Evolutionary conservation across 2,329 filamentous ascomycete genomes (phyloP).

Genomic region (Aureobasidium sp.): DNA sequence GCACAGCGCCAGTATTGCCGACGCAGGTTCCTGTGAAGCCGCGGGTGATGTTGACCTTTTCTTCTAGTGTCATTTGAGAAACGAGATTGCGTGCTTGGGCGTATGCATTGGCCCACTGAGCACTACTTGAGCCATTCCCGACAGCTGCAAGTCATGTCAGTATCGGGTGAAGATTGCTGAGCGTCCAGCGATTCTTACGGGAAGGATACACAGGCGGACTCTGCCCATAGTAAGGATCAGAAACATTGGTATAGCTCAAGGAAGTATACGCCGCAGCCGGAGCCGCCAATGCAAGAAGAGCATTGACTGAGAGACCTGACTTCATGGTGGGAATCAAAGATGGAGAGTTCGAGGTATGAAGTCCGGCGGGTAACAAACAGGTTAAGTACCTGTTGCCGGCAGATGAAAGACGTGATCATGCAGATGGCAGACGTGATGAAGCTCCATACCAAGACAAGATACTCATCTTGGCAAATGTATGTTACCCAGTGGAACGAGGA

Average conservation of each 20-base stretch:
- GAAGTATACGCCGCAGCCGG: slow-evolving; percentile 3
- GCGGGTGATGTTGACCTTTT: slow-evolving; percentile 26
- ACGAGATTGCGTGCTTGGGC: slow-evolving; percentile 22
- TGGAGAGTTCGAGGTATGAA: neutral
- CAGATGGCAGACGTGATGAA: too few species aligned
- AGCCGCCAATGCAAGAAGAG: neutral
- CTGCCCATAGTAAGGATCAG: slow-evolving; percentile 20
- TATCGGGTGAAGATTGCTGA: neutral
- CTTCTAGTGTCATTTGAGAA: slow-evolving; percentile 24
- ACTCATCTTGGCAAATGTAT: neutral
- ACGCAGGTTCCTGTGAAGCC: slow-evolving; percentile 44
- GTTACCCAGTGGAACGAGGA: neutral
- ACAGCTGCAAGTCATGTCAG: slow-evolving; percentile 11
- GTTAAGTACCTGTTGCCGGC: neutral
- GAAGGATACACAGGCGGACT: slow-evolving; percentile 24
- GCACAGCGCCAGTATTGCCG: slow-evolving; percentile 66
- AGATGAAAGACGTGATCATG: neutral
- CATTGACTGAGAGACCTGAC: neutral
- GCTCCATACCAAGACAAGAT: neutral
- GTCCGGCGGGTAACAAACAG: neutral
- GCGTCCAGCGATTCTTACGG: slow-evolving; percentile 12
- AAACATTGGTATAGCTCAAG: slow-evolving; percentile 13
- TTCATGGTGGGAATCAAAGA: neutral
- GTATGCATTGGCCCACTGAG: slow-evolving; percentile 23
- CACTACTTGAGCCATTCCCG: slow-evolving; percentile 13